Base-by-base conservation (phyloP, 345 rosid genomes). In the Gossypium sturtianum region DNA sequence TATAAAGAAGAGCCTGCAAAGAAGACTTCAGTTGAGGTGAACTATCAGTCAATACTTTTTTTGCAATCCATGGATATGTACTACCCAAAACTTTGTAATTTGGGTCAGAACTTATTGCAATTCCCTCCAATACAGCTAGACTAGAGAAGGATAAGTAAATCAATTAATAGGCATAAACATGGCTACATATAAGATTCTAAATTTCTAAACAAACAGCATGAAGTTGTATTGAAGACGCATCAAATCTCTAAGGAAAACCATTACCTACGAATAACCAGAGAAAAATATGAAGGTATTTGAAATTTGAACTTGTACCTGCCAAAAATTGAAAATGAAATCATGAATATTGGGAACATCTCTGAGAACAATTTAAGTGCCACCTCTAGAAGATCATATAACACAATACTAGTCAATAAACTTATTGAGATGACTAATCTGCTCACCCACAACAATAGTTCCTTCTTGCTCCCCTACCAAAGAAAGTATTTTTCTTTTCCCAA, bases 41-140 rank as follows among this genome's bases (percentile, higher is more conserved):
- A 84, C 91, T 83, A 74, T 94, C 93, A 62, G 93, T 90, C 71
- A 94, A 80, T 44, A 94, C 88, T 83, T 94, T 94, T 80, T 85
- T 90, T 34, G 98, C 97, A 80, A 94, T 94, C 97, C 97, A 94
- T n/a, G 98, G 98, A 78, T 92, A 94, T 66, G 98, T 92, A 79
- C 97, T 90, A 19, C 98, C 93, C 84, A 94, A 80, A 71, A 94
- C 98, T 82, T 94, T 94, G 89, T 94, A 94, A 74, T 88, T 84
- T 77, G 97, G 97, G 79, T 87, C 80, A 73, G 77, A 81, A 83
- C 89, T 81, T 47, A 94, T 83, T 47, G 98, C 98, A 77, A 94
- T 90, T 52, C 98, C 98, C 85, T 94, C 98, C 84, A 94, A 83
- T 54, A 94, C 98, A 77, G 98, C 98, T 79, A 94, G 94, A 74